These are phyloP conservation scores for Aspergillus calidoustus DNA, from an alignment of 2,329 filamentous ascomycete species.

Conservation along the genomic window DNA sequence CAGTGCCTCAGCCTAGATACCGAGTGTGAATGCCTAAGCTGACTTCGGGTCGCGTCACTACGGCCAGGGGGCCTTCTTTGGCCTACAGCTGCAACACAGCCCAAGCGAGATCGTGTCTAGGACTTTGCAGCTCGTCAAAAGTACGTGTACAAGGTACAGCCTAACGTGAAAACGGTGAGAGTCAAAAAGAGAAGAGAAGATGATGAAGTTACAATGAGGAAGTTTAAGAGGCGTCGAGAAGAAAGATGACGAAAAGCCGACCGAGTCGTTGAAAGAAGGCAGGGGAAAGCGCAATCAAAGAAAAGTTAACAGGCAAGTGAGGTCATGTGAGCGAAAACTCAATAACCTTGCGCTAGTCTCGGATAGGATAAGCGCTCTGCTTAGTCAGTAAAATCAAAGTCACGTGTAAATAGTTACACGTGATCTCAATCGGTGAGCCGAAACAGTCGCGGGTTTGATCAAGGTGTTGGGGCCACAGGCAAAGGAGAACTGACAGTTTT, in stretches of 20 bases:
- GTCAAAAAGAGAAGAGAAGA: slow-evolving; percentile 15
- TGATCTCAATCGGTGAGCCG: no score
- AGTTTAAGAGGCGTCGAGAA: slow-evolving; percentile 14
- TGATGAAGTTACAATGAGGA: slow-evolving; percentile 22
- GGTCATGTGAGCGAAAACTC: slow-evolving; percentile 29
- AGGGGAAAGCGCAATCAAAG: slow-evolving; percentile 8
- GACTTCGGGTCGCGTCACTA: slow-evolving; percentile 43
- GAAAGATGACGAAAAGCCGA: slow-evolving; percentile 11
- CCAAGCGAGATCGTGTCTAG: slow-evolving; percentile 38
- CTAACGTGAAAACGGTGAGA: slow-evolving; percentile 32
- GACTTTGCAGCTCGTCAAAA: slow-evolving; percentile 36
- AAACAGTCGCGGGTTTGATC: no score
- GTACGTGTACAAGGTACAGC: slow-evolving; percentile 45
- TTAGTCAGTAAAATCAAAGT: no score
- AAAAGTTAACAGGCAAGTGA: slow-evolving; percentile 7
- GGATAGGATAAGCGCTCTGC: no score
- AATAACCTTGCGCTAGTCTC: slow-evolving; percentile 16
- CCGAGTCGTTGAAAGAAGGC: slow-evolving; percentile 9
- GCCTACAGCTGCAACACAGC: slow-evolving; percentile 47
- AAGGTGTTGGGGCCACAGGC: no score
- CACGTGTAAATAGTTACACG: no score
- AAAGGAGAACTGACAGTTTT: neutral
- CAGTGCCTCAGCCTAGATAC: slow-evolving; percentile 21
- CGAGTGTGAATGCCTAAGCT: slow-evolving; percentile 31
- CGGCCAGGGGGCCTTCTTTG: slow-evolving; percentile 37